Conservation (phyloP, 2,329 filamentous ascomycete genomes). For the Fusarium chuoi region DNA sequence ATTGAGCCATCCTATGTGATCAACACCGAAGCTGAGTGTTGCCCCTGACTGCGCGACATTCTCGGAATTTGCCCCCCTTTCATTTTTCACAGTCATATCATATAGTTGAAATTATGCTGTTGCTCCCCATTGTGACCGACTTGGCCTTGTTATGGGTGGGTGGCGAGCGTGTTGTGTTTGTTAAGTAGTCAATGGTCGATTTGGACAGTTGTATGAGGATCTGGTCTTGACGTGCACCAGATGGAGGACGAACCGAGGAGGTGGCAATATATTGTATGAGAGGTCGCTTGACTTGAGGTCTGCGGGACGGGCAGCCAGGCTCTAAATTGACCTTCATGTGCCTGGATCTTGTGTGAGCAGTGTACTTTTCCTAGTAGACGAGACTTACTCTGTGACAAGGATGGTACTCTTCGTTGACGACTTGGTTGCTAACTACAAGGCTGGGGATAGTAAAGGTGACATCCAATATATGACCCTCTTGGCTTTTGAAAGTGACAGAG, state of each 20-base stretch:
- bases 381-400: background rate
- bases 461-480: background rate
- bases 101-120: background rate
- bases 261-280: background rate
- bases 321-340: background rate
- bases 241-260: background rate
- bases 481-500: background rate
- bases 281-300: background rate
- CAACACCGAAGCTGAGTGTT: background rate
- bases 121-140: background rate
- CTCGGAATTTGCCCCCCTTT: background rate
- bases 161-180: background rate
- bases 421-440: background rate
- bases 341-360: background rate
- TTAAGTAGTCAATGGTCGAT: background rate
- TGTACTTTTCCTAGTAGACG: background rate
- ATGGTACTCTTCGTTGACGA: background rate
- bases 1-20: background rate
- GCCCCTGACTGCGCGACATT: background rate
- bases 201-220: background rate
- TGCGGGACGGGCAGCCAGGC: background rate
- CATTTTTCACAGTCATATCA: background rate
- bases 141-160: background rate
- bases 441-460: background rate
- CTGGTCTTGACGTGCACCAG: background rate